Evolutionary conservation across 352 stramenopile species (phyloP).

Genomic region (Globisporangium okanoganense): DNA sequence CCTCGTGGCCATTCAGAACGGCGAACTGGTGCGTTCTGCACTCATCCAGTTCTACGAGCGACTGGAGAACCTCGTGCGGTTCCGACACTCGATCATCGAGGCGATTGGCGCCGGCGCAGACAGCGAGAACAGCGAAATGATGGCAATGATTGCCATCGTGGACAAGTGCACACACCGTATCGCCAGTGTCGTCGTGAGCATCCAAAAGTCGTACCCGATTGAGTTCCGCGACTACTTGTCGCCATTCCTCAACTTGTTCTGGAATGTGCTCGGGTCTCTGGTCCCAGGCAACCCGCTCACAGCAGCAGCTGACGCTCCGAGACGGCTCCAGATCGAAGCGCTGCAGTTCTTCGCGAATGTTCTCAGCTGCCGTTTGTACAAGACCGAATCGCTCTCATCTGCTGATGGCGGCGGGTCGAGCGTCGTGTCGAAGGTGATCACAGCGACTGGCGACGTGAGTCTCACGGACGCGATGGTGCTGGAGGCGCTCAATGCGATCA

Average conservation of each 20-base stretch:
- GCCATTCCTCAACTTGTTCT: conserved; percentile 66
- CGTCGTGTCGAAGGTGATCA: conserved; percentile 76
- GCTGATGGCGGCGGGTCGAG: conserved; percentile 31
- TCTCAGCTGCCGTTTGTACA: conserved; percentile 77
- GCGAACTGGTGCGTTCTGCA: conserved; percentile 48
- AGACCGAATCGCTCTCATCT: conserved; percentile 53
- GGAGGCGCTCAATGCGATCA: conserved; percentile 55
- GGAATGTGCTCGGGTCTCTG: conserved; percentile 41
- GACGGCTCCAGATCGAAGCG: conserved; percentile 60
- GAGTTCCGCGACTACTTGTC: conserved; percentile 79
- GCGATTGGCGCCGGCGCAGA: conserved; percentile 3
- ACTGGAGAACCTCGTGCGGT: conserved; percentile 50
- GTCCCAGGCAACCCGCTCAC: conserved; percentile 9
- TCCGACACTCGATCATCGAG: conserved; percentile 24
- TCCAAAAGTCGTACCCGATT: conserved; percentile 80
- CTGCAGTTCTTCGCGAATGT: conserved; percentile 84
- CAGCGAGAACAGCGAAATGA: background rate
- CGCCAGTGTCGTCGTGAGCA: conserved; percentile 54
- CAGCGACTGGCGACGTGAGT: conserved; percentile 65
- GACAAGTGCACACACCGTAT: conserved; percentile 71
- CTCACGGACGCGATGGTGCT: conserved; percentile 76
- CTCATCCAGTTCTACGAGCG: conserved; percentile 74
- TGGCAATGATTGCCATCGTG: conserved; percentile 15
- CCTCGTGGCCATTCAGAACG: conserved; percentile 44
- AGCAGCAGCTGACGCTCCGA: conserved; percentile 14